Conservation (phyloP, 2,329 filamentous ascomycete genomes). For the Colletotrichum trifolii region DNA sequence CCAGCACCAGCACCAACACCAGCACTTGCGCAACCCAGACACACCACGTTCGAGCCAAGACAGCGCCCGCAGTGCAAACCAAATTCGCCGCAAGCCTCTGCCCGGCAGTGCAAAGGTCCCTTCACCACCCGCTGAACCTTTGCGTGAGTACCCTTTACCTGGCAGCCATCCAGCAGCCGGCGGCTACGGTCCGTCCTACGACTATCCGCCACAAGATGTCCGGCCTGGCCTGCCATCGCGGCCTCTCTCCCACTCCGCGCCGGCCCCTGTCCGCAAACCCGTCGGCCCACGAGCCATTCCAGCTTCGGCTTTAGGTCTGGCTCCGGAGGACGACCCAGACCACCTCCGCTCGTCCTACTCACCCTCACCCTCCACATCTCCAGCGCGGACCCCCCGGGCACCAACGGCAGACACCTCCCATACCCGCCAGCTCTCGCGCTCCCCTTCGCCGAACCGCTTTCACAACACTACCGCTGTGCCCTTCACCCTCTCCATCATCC, state of each 20-base stretch:
- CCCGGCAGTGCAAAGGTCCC: slow-evolving; percentile 47
- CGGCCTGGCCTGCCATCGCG: slow-evolving; percentile 28
- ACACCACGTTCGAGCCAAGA: slow-evolving; percentile 57
- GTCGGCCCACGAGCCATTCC: slow-evolving; percentile 27
- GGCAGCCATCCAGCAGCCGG: slow-evolving; percentile 16
- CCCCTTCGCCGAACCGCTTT: slow-evolving; percentile 52
- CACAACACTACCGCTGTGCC: slow-evolving; percentile 51
- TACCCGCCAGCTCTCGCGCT: slow-evolving; percentile 37
- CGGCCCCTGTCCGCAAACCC: slow-evolving; percentile 32
- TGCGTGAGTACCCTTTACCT: slow-evolving; percentile 16
- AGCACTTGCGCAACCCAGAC: slow-evolving; percentile 41
- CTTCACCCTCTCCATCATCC: slow-evolving; percentile 73
- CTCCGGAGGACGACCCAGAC: slow-evolving; percentile 2
- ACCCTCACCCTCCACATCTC: slow-evolving; percentile 16
- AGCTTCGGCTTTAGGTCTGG: slow-evolving; percentile 7
- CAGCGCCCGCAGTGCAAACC: slow-evolving; percentile 52
- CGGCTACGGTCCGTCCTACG: slow-evolving; percentile 19
- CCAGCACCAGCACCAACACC: slow-evolving; percentile 35
- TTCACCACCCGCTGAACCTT: slow-evolving; percentile 21
- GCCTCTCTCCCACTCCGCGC: slow-evolving; percentile 23
- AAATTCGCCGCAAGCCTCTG: slow-evolving; percentile 65
- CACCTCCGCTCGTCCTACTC: slow-evolving; percentile 6
- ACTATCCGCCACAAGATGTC: slow-evolving; percentile 6
- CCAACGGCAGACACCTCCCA: slow-evolving; percentile 2
- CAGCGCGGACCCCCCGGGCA: slow-evolving; percentile 17